phyloP scores from a whole-genome alignment of 2,329 filamentous ascomycete species.

The Thelonectria discophora region DNA sequence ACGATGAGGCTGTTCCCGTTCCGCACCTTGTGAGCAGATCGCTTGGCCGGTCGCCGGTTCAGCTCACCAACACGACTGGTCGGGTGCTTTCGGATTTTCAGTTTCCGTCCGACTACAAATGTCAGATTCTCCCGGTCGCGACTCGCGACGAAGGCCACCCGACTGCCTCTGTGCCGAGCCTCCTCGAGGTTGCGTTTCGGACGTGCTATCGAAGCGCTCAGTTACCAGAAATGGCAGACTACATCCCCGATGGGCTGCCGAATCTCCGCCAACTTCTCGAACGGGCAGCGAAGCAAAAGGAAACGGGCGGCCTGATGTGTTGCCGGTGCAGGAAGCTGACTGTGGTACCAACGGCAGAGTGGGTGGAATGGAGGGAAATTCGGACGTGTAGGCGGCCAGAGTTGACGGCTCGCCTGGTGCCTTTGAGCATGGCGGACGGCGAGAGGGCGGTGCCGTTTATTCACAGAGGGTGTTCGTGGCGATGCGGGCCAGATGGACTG shows the following conservation, averaged over 20 bases:
- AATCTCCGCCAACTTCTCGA: conserved; percentile 54
- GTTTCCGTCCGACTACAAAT: conserved; percentile 36
- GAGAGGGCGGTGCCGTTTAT: conserved; percentile 57
- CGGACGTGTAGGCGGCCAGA: conserved; percentile 29
- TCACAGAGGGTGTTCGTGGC: conserved; percentile 60
- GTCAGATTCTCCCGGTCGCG: conserved; percentile 38
- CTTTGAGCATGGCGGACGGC: conserved; percentile 44
- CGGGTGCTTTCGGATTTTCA: conserved; percentile 43
- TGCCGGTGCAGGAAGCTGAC: conserved; percentile 60
- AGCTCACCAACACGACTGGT: conserved; percentile 45
- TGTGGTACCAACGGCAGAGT: conserved; percentile 62
- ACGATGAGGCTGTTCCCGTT: conserved; percentile 9
- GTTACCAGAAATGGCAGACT: conserved; percentile 53
- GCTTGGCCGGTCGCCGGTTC: conserved; percentile 45
- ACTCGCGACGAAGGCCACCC: conserved; percentile 21
- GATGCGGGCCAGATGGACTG: conserved; percentile 50
- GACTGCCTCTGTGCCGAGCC: conserved; percentile 54
- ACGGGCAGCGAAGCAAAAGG: conserved; percentile 52
- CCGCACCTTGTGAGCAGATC: conserved; percentile 39
- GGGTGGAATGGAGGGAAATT: conserved; percentile 70
- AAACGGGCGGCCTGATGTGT: conserved; percentile 61
- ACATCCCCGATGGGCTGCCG: conserved; percentile 53
- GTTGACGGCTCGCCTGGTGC: conserved; percentile 28
- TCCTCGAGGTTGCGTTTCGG: conserved; percentile 61
- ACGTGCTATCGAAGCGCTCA: conserved; percentile 56